Evolutionary conservation across 805 yeast genomes (phyloP), one percentile per base, ranked within the genome.

Genomic region (Pichia gijzeniarum): DNA sequence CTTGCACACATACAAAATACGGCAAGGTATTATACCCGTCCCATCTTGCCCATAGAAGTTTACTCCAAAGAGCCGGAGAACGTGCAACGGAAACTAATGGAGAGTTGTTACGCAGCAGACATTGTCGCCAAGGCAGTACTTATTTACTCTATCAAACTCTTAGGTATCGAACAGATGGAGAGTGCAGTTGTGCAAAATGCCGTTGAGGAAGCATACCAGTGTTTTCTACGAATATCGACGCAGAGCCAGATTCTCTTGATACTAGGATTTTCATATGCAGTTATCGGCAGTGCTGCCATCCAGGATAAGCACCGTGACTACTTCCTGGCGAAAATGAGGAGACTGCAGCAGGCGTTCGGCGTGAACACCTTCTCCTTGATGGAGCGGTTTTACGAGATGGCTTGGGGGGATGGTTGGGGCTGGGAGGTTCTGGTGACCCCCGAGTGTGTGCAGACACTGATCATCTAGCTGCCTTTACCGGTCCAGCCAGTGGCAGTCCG

Each of bases 81-180:
- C 22, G 51, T 55, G 25, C 54, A 53, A 33, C 43, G 41, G 17
- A 52, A 47, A 31, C 27, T 55, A 18, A 19, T 52, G 43, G 57
- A 55, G 25, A 52, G 55, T 40, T 53, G 57, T 41, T 48, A 50
- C 38, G 45, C 40, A 10, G 52, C 52, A 16, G 49, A 36, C 5
- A 45, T 55, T 34, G 43, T 50, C 2, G 27, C 56, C 7, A 48
- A 43, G 16, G 53, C 57, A 5, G 43, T 49, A 5, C 37, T 38
- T 5, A 41, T 55, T 3, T 52, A 47, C 22, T 31, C 50, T 2
- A 44, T 44, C 8, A 53, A 52, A 33, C 27, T 55, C 10, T n/a
- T 53, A 4, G 28, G 47, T 19, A 53, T 50, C 4, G 43, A 44
- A 2, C 37, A 45, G 22, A 22, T 16, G 1, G 36, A 40, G n/a